Percentiles rank a stretch among this genome's conserved stretches.
phyloP scores from a whole-genome alignment of 2,329 filamentous ascomycete species.

The Nigrospora sphaerica region DNA sequence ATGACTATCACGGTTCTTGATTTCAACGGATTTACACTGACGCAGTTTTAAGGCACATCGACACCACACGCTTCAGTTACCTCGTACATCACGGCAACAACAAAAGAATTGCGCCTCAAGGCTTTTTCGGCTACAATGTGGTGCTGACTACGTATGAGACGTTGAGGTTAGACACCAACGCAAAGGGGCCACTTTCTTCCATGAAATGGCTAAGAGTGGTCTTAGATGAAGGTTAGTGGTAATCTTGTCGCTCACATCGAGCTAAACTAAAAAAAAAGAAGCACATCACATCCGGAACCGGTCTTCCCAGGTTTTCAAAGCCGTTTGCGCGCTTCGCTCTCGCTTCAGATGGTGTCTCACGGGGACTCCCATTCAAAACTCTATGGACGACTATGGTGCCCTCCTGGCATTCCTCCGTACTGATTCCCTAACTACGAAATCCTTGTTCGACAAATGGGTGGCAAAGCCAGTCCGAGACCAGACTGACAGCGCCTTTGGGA shows the following conservation, averaged over 20 bases:
- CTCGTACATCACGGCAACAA: conserved; percentile 12
- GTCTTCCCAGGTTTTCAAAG: conserved; percentile 19
- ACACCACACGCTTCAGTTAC: not conserved
- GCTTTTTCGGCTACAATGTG: conserved; percentile 12
- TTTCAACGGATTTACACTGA: not conserved
- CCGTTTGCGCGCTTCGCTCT: conserved; percentile 16
- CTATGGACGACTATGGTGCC: conserved; percentile 29
- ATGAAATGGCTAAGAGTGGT: conserved; percentile 24
- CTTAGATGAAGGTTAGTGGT: conserved; percentile 28
- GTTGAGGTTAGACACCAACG: conserved; percentile 15
- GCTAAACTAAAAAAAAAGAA: conserved; percentile 9
- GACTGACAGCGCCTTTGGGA: conserved; percentile 7
- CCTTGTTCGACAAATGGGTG: conserved; percentile 9
- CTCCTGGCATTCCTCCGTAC: conserved; percentile 25
- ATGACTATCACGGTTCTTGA: not conserved
- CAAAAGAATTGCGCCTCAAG: conserved; percentile 6
- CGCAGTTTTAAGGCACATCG: not conserved
- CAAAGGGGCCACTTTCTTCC: conserved; percentile 6
- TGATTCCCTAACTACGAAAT: conserved; percentile 7
- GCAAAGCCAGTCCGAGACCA: conserved; percentile 12
- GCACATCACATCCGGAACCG: conserved; percentile 29
- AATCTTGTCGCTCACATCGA: not conserved
- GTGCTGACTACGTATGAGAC: conserved; percentile 24
- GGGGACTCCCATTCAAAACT: conserved; percentile 33
- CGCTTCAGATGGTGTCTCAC: conserved; percentile 30